Conservation (phyloP, 2,329 filamentous ascomycete genomes). For the Xylariales sp. region DNA sequence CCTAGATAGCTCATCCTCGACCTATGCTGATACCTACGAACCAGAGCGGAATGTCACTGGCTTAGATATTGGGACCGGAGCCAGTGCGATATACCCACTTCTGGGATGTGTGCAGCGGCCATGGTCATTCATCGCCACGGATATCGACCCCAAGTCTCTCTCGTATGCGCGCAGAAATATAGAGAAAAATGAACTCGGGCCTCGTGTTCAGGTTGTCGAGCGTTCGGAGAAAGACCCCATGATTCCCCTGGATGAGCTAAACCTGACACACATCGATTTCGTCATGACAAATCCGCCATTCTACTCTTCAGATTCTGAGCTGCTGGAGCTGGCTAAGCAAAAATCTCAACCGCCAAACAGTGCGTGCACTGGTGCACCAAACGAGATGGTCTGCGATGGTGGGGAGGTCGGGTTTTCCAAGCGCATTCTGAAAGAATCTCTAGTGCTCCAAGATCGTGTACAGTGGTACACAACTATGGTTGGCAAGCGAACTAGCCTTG, state of each 20-base stretch:
- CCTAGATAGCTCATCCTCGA: constrained; percentile 64
- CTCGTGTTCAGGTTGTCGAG: constrained; percentile 60
- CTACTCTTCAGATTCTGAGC: constrained; percentile 70
- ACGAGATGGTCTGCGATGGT: constrained; percentile 81
- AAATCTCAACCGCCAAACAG: constrained; percentile 68
- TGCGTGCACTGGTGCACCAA: constrained; percentile 69
- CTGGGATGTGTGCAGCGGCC: constrained; percentile 66
- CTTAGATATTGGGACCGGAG: constrained; percentile 84
- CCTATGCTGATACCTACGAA: constrained; percentile 32
- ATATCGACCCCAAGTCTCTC: constrained; percentile 72
- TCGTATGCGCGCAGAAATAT: constrained; percentile 65
- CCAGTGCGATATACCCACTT: constrained; percentile 87
- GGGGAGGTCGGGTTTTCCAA: constrained; percentile 74
- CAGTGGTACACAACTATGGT: constrained; percentile 93
- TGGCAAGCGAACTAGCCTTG: constrained; percentile 70
- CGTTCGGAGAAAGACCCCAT: constrained; percentile 49
- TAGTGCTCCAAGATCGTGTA: constrained; percentile 54
- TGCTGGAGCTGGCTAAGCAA: constrained; percentile 57
- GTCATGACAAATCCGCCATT: constrained; percentile 95
- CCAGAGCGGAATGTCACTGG: constrained; percentile 54
- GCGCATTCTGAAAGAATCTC: constrained; percentile 67
- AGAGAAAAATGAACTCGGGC: constrained; percentile 53
- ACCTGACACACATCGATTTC: constrained; percentile 61
- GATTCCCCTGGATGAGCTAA: constrained; percentile 57
- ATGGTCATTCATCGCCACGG: constrained; percentile 75